Base-by-base conservation (phyloP, 208 protist genomes). In the Trypanosomatidae sp. region DNA sequence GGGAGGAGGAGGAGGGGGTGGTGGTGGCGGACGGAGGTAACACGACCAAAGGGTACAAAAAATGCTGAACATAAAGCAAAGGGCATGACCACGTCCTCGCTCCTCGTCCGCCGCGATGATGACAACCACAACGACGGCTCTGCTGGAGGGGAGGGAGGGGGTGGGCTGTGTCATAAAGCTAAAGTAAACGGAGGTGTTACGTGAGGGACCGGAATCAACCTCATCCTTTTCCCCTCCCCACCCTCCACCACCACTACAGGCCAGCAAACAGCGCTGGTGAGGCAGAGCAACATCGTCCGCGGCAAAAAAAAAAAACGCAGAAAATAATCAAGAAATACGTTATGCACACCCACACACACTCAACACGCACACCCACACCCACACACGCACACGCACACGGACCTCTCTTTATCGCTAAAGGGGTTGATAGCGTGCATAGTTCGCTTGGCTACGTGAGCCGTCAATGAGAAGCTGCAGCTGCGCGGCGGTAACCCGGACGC, bases 401-500 rank as follows among this genome's bases (percentile, higher is more conserved):
- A n/a, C 52, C 6, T n/a, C 19, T 25, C 19, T 25, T 49, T 53
- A 19, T 66, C 43, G 33, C 62, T 71, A 73, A 52, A 69, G 60
- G 6, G 8, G 68, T 41, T 53, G 60, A 33, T 79, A 73, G 4
- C 74, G 74, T 36, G 66, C 43, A 46, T 52, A 58, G 62, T 74
- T 73, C 9, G 71, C 67, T 30, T 55, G 52, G 19, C 74, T 79
- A 19, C 69, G 76, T 0, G 76, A 65, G 44, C 76, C 25, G 10
- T 68, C 65, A 41, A 80, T 70, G 7, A 80, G 39, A 22, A 80
- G 65, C 28, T 74, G 69, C 65, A 80, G 49, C 69, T 80, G 76
- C 36, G 69, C 62, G 17, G 69, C 65, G 1, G 76, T 74, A 28
- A 80, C 52, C 46, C 76, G 76, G 62, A 75, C 76, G n/a, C 60